A percentile compares a stretch with the other conserved stretches of the same genome.
Conservation (phyloP, 768 basidiomycete genomes). For the Cystofilobasidium bisporidii region DNA sequence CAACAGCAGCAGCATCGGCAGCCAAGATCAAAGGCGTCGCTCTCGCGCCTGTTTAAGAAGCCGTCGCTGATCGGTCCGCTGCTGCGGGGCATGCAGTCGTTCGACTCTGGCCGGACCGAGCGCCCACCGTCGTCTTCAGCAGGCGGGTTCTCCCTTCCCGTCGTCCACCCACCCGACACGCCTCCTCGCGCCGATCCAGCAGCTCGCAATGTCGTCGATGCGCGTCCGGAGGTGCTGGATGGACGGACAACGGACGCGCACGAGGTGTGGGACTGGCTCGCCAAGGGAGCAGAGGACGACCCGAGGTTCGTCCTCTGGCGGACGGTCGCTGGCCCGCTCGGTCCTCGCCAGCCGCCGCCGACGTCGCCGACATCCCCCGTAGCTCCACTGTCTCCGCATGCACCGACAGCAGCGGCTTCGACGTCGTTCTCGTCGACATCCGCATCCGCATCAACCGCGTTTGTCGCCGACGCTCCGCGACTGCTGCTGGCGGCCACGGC, state of each 20-base stretch:
- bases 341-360: slow-evolving; percentile 13
- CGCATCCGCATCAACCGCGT: not conserved
- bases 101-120: slow-evolving; percentile 71
- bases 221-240: no score
- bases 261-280: slow-evolving; percentile 37
- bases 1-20: not conserved
- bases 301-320: slow-evolving; percentile 91
- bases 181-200: slow-evolving; percentile 56
- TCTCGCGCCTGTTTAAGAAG: slow-evolving; percentile 5
- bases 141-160: not conserved
- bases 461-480: slow-evolving; percentile 28
- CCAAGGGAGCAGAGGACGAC: slow-evolving; percentile 64
- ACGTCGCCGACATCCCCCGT: not conserved
- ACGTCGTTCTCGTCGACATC: not conserved
- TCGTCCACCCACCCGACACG: not conserved
- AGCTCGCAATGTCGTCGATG: no score
- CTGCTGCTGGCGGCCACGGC: slow-evolving; percentile 73
- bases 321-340: slow-evolving; percentile 9
- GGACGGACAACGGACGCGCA: no score
- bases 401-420: not conserved
- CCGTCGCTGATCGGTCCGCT: not conserved
- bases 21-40: not conserved
- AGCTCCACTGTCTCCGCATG: not conserved
- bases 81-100: slow-evolving; percentile 77
- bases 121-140: slow-evolving; percentile 36